phyloP scores from a whole-genome alignment of 176 grass and related monocot genomes.

The Otatea glauca region DNA sequence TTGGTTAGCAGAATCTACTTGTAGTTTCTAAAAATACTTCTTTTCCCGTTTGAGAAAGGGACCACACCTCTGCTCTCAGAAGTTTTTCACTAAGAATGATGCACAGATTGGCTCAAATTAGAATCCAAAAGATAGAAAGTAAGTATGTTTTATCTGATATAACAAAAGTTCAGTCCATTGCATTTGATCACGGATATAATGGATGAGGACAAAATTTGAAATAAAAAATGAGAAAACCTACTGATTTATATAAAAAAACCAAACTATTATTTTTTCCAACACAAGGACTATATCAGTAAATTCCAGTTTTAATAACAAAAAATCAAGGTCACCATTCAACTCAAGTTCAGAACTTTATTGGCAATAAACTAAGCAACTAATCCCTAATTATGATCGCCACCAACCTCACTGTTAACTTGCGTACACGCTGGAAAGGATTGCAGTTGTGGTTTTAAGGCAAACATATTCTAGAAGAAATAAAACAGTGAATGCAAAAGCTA shows the following conservation, averaged over 20 bases:
- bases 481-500: neutral
- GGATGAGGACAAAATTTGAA: neutral
- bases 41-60: neutral
- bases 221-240: neutral
- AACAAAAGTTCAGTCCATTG: neutral
- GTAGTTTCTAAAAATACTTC: neutral
- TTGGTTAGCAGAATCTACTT: slow-evolving; percentile 22
- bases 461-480: neutral
- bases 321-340: slow-evolving; percentile 6
- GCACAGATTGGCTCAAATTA: neutral
- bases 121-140: neutral
- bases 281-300: neutral
- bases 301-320: slow-evolving; percentile 1
- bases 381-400: neutral
- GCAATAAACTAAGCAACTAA: neutral
- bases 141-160: neutral
- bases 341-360: neutral
- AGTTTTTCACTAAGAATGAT: neutral
- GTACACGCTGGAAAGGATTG: neutral
- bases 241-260: neutral
- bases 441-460: neutral
- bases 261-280: neutral
- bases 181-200: neutral
- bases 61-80: neutral
- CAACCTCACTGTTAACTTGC: neutral